phyloP scores from a whole-genome alignment of 2,329 filamentous ascomycete species.

The Pseudogymnoascus sp. region DNA sequence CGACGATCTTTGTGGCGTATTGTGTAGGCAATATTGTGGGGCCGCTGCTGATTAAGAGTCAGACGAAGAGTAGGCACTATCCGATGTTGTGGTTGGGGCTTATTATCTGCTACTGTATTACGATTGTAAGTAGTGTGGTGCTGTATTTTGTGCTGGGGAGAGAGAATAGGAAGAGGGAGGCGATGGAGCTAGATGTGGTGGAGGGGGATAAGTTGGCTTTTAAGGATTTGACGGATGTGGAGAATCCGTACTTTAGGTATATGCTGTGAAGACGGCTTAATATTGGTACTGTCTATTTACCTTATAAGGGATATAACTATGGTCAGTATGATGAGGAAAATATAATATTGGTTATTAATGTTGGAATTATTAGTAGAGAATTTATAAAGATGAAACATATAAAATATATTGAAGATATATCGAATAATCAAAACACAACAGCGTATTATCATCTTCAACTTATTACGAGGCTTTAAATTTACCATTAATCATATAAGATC shows the following conservation, averaged over 20 bases:
- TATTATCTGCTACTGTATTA: slow-evolving; percentile 63
- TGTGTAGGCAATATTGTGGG: slow-evolving; percentile 73
- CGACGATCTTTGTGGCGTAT: slow-evolving; percentile 68
- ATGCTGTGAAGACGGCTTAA: slow-evolving; percentile 16
- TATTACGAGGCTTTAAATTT: background rate
- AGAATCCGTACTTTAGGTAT: slow-evolving; percentile 63
- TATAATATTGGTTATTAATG: background rate
- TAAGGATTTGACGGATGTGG: slow-evolving; percentile 60
- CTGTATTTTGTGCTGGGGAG: slow-evolving; percentile 53
- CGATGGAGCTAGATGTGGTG: slow-evolving; percentile 46
- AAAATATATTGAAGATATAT: background rate
- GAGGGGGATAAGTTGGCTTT: slow-evolving; percentile 62
- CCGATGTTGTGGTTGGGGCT: slow-evolving; percentile 65
- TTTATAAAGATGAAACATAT: background rate
- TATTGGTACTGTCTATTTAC: background rate
- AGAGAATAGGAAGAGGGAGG: slow-evolving; percentile 51
- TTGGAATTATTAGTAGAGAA: background rate
- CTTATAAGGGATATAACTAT: background rate
- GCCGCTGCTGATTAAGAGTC: slow-evolving; percentile 62
- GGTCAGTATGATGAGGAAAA: background rate
- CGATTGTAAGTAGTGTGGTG: slow-evolving; percentile 48
- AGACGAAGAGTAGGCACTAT: slow-evolving; percentile 61
- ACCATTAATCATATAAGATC: background rate
- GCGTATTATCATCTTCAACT: background rate
- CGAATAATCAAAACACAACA: background rate